Evolutionary conservation across 345 rosid species (phyloP).

Genomic region (Citrus reticulata): DNA sequence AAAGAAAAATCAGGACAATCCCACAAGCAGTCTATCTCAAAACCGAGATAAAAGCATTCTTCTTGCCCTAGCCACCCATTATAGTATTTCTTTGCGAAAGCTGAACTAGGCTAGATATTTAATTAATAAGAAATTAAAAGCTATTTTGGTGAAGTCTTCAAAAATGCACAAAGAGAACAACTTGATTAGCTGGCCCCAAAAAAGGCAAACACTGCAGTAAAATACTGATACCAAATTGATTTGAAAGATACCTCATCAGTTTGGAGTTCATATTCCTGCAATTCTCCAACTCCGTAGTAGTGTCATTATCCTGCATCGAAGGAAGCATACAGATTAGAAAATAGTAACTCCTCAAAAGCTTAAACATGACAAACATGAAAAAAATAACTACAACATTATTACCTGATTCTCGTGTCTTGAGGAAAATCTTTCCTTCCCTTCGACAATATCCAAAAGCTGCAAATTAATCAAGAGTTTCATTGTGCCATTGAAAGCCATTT

Average conservation of each 20-base stretch:
- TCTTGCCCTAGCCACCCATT: neutral
- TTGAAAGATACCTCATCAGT: constrained; percentile 52
- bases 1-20: neutral
- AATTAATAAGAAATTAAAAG: neutral
- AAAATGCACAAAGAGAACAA: neutral
- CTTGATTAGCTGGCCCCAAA: neutral
- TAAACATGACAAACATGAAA: constrained; percentile 2
- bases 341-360: constrained; percentile 5
- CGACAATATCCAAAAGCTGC: constrained; percentile 54
- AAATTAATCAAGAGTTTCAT: constrained; percentile 14
- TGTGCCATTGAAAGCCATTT: neutral
- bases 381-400: constrained; percentile 2
- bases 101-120: neutral
- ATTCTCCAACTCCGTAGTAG: constrained; percentile 54
- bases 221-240: neutral
- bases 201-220: neutral
- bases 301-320: constrained; percentile 46
- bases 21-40: neutral
- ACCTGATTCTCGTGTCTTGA: constrained; percentile 40
- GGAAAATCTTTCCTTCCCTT: constrained; percentile 33
- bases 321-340: constrained; percentile 16
- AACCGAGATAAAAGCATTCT: too few species aligned
- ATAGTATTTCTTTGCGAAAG: neutral
- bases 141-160: neutral
- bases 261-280: constrained; percentile 63